phyloP scores from a whole-genome alignment of 2,329 filamentous ascomycete species.

The Fusarium protoensiforme region DNA sequence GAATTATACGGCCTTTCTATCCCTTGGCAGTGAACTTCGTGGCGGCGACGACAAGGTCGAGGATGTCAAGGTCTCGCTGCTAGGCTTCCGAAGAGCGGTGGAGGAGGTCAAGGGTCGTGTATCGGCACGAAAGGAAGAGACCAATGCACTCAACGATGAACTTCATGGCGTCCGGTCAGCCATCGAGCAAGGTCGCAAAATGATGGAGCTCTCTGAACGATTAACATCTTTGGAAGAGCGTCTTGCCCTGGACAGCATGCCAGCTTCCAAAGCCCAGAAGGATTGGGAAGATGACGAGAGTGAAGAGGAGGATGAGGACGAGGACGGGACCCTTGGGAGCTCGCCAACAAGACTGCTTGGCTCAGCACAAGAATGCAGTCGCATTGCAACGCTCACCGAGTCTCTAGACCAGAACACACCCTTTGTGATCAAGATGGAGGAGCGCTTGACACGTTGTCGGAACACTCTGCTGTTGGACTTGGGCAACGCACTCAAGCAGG shows the following conservation, averaged over 20 bases:
- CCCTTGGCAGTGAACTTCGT: conserved; percentile 81
- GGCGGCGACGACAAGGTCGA: conserved; percentile 94
- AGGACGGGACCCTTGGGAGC: conserved; percentile 53
- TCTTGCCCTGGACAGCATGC: conserved; percentile 64
- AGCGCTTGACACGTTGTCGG: conserved; percentile 63
- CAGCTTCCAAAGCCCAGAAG: conserved; percentile 29
- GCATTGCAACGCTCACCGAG: conserved; percentile 55
- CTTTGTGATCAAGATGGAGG: conserved; percentile 63
- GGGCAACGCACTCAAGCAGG: conserved; percentile 59
- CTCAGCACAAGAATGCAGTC: conserved; percentile 59
- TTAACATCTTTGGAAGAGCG: conserved; percentile 71
- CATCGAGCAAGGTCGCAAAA: conserved; percentile 69
- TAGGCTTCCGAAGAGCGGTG: conserved; percentile 87
- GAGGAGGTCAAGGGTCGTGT: conserved; percentile 78
- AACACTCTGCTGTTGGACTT: conserved; percentile 68
- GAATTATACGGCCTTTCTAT: conserved; percentile 93
- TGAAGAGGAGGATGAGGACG: conserved; percentile 53
- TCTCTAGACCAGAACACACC: conserved; percentile 59
- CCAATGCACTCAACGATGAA: conserved; percentile 72
- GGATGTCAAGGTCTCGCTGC: conserved; percentile 85
- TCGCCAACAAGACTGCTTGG: conserved; percentile 59
- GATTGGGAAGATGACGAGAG: conserved; percentile 53
- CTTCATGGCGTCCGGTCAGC: conserved; percentile 71
- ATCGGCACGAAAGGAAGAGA: conserved; percentile 69
- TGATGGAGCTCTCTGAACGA: conserved; percentile 75